These are phyloP conservation scores for Apiosordaria backusii DNA, from an alignment of 495 filamentous ascomycete genomes.

Conservation along the genomic window DNA sequence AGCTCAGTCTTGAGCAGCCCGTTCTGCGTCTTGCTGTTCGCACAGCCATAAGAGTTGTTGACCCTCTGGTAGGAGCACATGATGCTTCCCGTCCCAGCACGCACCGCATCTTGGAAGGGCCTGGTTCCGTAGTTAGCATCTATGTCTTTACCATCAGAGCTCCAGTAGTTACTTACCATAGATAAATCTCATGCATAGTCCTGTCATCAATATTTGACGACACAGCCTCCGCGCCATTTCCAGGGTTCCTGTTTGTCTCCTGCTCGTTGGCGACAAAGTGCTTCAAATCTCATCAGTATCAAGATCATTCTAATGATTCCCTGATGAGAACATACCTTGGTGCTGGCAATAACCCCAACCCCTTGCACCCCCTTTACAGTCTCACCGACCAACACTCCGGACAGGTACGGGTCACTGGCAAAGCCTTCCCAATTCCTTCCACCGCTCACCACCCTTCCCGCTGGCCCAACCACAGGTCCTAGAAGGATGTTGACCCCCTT, in stretches of 20 bases:
- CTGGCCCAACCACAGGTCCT: slow-evolving; percentile 60
- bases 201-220: slow-evolving; percentile 64
- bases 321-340: slow-evolving; percentile 38
- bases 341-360: slow-evolving; percentile 52
- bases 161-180: slow-evolving; percentile 54
- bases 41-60: slow-evolving; percentile 63
- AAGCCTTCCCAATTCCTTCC: slow-evolving; percentile 60
- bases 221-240: slow-evolving; percentile 43
- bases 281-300: slow-evolving; percentile 15
- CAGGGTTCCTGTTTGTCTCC: slow-evolving; percentile 58
- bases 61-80: slow-evolving; percentile 71
- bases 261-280: slow-evolving; percentile 67
- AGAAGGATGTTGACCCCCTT: slow-evolving; percentile 66
- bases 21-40: slow-evolving; percentile 60
- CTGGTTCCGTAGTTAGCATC: slow-evolving; percentile 22
- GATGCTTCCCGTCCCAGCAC: slow-evolving; percentile 56
- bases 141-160: slow-evolving; percentile 25
- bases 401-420: slow-evolving; percentile 48
- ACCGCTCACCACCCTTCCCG: slow-evolving; percentile 49
- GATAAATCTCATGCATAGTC: slow-evolving; percentile 68
- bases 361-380: slow-evolving; percentile 50
- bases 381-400: slow-evolving; percentile 44
- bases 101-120: slow-evolving; percentile 64
- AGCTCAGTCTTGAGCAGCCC: slow-evolving; percentile 63
- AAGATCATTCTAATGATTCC: background rate